Percentiles rank a stretch among this genome's conserved stretches.
phyloP scores from a whole-genome alignment of 148 eudicot genomes.

The Rhododendron ovatum region DNA sequence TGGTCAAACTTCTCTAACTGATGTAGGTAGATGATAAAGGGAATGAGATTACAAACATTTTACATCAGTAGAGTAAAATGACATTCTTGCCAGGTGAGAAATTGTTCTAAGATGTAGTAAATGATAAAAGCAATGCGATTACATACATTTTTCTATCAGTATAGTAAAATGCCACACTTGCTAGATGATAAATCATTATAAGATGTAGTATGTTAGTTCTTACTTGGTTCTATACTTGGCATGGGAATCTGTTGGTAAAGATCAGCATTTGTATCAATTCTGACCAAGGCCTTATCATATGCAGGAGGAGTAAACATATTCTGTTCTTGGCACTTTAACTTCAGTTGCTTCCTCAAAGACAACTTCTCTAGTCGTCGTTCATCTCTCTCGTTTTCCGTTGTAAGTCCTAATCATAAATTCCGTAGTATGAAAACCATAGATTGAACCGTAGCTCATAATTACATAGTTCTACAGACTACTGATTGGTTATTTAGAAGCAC shows the following conservation, averaged over 20 bases:
- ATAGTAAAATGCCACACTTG: not conserved
- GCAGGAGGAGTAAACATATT: slow-evolving; percentile 24
- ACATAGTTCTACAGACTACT: not conserved
- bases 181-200: not conserved
- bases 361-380: slow-evolving; percentile 71
- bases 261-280: slow-evolving; percentile 33
- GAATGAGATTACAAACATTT: not conserved
- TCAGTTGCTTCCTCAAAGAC: slow-evolving; percentile 77
- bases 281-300: slow-evolving; percentile 32
- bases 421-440: not conserved
- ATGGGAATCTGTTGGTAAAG: slow-evolving; percentile 28
- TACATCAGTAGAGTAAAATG: not conserved
- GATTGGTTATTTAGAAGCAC: not conserved
- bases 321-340: slow-evolving; percentile 69
- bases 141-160: not conserved
- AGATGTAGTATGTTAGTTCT: not conserved
- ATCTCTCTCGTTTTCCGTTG: slow-evolving; percentile 52
- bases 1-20: not conserved
- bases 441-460: not conserved
- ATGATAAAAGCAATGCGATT: not conserved
- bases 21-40: not conserved
- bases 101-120: not conserved
- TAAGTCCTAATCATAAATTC: slow-evolving; percentile 38
- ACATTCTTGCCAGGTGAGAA: not conserved
- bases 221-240: slow-evolving; percentile 46